phyloP scores from a whole-genome alignment of 352 stramenopile genomes.

The Phytophthora meadii region DNA sequence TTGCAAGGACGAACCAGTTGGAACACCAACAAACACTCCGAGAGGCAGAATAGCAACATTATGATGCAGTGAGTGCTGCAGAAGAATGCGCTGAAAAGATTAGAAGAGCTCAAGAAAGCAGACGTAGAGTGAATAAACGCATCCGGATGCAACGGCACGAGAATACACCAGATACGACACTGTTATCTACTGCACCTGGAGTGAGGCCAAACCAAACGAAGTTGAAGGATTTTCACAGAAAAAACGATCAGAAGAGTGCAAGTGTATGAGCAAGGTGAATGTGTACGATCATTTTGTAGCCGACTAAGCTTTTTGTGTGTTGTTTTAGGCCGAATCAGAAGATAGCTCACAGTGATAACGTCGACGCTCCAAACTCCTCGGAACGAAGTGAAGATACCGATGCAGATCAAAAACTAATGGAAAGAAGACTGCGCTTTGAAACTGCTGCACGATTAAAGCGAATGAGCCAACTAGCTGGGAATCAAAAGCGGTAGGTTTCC shows the following conservation, averaged over 20 bases:
- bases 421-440: conserved; percentile 58
- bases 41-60: conserved; percentile 28
- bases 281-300: background rate
- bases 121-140: conserved; percentile 52
- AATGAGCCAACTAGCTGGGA: conserved; percentile 46
- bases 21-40: conserved; percentile 37
- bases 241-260: conserved; percentile 12
- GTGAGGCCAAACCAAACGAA: background rate
- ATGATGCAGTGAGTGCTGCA: conserved; percentile 17
- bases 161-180: conserved; percentile 6
- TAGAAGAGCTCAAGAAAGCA: conserved; percentile 43
- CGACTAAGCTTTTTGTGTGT: background rate
- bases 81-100: conserved; percentile 43
- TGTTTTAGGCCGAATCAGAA: conserved; percentile 15
- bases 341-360: background rate
- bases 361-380: background rate
- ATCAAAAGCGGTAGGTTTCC: conserved; percentile 50
- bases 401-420: conserved; percentile 34
- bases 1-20: conserved; percentile 53
- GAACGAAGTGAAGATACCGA: conserved; percentile 35
- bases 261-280: conserved; percentile 6
- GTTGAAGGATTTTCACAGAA: conserved; percentile 15
- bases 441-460: conserved; percentile 53
- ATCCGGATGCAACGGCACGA: conserved; percentile 40
- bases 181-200: background rate